Evolutionary conservation across 1,139 yeast species (phyloP).

Genomic region (Suhomyces bokatorum): DNA sequence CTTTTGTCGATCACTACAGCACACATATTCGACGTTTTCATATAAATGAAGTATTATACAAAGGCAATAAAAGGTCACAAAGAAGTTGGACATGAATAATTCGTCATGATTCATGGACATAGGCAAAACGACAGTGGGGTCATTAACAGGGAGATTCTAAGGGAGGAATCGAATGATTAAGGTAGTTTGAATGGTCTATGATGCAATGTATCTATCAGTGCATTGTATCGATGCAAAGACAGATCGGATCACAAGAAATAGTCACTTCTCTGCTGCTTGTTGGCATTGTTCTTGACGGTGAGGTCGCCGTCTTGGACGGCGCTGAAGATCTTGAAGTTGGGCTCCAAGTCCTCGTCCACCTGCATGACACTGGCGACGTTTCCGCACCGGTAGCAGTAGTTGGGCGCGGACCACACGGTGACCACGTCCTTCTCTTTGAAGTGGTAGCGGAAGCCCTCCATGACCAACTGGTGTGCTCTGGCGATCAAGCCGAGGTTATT

Average conservation of each 20-base stretch:
- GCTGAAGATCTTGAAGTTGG: slow-evolving; percentile 88
- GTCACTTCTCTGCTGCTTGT: slow-evolving; percentile 77
- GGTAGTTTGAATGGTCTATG: slow-evolving; percentile 2
- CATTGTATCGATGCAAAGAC: too few species aligned
- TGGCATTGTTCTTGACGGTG: slow-evolving; percentile 62
- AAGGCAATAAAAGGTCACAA: not conserved
- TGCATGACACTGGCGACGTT: slow-evolving; percentile 98
- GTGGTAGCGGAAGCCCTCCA: slow-evolving; percentile 97
- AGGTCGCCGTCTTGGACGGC: slow-evolving; percentile 91
- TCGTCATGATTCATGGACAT: slow-evolving; percentile 18
- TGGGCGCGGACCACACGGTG: slow-evolving; percentile 98
- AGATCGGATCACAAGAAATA: slow-evolving; percentile 53
- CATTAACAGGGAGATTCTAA: not conserved
- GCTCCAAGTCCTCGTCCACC: slow-evolving; percentile 81
- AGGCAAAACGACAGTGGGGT: slow-evolving; percentile 1
- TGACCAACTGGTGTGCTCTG: slow-evolving; percentile 95
- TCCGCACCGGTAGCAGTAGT: slow-evolving; percentile 96
- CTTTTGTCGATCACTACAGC: too few species aligned
- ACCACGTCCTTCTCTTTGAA: slow-evolving; percentile 94
- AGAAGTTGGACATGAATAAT: slow-evolving; percentile 9
- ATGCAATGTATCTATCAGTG: not conserved
- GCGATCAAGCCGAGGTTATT: slow-evolving; percentile 87
- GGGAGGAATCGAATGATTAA: slow-evolving; percentile 1
- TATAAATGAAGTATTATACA: slow-evolving; percentile 12
- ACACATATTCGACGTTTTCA: slow-evolving; percentile 2